phyloP scores from a whole-genome alignment of 192 early-diverging fungal genomes.

The Lobosporangium transversale region DNA sequence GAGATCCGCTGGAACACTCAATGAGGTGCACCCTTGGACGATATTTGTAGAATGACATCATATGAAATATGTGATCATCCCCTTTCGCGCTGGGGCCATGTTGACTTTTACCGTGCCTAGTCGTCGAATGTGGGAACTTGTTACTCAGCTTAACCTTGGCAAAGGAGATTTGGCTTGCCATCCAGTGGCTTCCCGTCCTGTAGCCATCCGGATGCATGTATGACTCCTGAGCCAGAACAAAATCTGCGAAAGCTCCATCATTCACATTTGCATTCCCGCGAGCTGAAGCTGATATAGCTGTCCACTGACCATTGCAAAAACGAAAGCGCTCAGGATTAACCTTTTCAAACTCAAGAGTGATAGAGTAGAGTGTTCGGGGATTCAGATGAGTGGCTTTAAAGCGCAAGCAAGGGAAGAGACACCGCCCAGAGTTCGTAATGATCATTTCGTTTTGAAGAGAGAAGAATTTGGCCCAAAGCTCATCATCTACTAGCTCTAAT shows the following conservation, averaged over 20 bases:
- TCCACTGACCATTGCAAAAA: conserved; percentile 54
- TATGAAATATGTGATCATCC: conserved; percentile 28
- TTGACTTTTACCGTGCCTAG: neutral
- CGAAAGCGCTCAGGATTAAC: conserved; percentile 39
- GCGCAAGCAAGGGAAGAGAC: conserved; percentile 62
- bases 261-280: neutral
- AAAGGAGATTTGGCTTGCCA: conserved; percentile 52
- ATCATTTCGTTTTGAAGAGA: conserved; percentile 65
- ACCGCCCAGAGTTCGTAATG: conserved; percentile 67
- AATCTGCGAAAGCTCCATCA: neutral
- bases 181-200: conserved; percentile 53
- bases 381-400: conserved; percentile 54
- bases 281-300: neutral
- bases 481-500: conserved; percentile 14
- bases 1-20: conserved; percentile 19
- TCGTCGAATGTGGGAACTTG: neutral
- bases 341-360: conserved; percentile 59
- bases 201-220: conserved; percentile 45
- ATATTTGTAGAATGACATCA: conserved; percentile 63
- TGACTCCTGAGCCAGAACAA: conserved; percentile 1
- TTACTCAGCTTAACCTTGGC: conserved; percentile 65
- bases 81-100: neutral
- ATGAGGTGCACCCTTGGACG: conserved; percentile 63
- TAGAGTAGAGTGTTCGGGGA: conserved; percentile 50
- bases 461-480: conserved; percentile 58